Evolutionary conservation across 495 filamentous ascomycete genomes (phyloP).

Genomic region (Podospora didyma): DNA sequence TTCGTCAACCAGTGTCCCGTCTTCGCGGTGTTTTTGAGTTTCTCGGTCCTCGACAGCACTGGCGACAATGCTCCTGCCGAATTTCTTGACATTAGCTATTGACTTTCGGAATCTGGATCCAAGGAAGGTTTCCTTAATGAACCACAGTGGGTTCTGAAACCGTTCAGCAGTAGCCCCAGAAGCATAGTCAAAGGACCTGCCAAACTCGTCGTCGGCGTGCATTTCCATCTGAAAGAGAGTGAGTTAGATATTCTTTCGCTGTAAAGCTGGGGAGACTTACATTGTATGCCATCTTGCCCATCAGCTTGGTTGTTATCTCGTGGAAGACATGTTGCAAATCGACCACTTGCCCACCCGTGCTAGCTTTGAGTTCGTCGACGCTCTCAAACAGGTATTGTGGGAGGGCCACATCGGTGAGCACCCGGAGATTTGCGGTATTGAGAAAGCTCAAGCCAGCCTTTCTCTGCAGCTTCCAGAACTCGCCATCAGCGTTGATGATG

Average conservation of each 20-base stretch:
- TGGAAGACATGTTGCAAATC: conserved; percentile 55
- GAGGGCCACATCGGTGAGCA: conserved; percentile 52
- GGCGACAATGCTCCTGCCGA: conserved; percentile 48
- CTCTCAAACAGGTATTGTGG: conserved; percentile 45
- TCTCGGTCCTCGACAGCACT: conserved; percentile 36
- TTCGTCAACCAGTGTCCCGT: background rate
- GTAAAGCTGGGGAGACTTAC: conserved; percentile 19
- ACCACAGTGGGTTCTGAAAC: conserved; percentile 60
- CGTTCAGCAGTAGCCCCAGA: conserved; percentile 55
- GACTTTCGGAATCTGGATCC: conserved; percentile 44
- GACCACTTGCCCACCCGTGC: conserved; percentile 23
- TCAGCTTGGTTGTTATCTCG: conserved; percentile 56
- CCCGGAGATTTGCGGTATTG: conserved; percentile 50
- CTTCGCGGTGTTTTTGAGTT: conserved; percentile 3
- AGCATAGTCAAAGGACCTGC: conserved; percentile 52
- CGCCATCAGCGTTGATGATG: conserved; percentile 61
- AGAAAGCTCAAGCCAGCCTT: conserved; percentile 58
- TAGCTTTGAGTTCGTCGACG: conserved; percentile 28
- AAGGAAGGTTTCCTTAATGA: conserved; percentile 47
- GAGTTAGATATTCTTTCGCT: background rate
- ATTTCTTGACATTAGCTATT: conserved; percentile 43
- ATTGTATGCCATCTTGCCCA: conserved; percentile 60
- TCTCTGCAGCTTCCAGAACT: conserved; percentile 56
- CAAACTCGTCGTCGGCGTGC: conserved; percentile 54
- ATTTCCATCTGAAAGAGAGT: conserved; percentile 50